Conservation (phyloP, 148 eudicot species). For the Nepenthes mirabilis region DNA sequence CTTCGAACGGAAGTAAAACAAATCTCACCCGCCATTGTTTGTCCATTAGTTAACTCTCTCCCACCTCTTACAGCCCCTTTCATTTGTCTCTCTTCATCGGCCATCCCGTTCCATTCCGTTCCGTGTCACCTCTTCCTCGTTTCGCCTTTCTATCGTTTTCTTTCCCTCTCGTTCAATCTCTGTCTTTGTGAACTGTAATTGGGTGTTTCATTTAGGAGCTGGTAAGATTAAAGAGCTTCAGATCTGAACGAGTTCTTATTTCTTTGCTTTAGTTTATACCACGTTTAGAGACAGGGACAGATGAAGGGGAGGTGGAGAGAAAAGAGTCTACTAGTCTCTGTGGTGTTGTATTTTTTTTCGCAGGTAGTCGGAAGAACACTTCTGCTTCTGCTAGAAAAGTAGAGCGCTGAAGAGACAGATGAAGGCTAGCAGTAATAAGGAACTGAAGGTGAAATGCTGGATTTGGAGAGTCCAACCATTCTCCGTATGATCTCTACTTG, state of each 20-base stretch:
- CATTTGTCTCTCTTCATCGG: conserved; percentile 5
- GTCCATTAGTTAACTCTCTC: too few relatives aligned
- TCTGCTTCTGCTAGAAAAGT: neutral
- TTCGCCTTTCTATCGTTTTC: neutral
- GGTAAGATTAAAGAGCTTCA: neutral
- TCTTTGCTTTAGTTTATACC: too few relatives aligned
- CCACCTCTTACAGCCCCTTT: conserved; percentile 1
- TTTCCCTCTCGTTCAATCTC: conserved; percentile 1
- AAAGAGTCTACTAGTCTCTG: too few relatives aligned
- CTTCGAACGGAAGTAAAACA: too few relatives aligned
- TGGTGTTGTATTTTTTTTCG: too few relatives aligned
- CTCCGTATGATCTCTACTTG: neutral
- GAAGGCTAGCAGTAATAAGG: too few relatives aligned
- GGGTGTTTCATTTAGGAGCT: neutral
- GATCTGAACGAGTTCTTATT: conserved; percentile 3
- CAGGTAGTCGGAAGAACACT: neutral
- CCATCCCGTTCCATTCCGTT: neutral
- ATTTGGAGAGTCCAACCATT: neutral
- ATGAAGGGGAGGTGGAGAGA: neutral
- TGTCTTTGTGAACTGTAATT: neutral
- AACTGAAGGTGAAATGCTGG: neutral
- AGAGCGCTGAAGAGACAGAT: too few relatives aligned
- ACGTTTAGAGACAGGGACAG: neutral
- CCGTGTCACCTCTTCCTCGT: neutral
- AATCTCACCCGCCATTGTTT: too few relatives aligned